Conservation (phyloP, 352 stramenopile species). For the Pythium volutum region DNA sequence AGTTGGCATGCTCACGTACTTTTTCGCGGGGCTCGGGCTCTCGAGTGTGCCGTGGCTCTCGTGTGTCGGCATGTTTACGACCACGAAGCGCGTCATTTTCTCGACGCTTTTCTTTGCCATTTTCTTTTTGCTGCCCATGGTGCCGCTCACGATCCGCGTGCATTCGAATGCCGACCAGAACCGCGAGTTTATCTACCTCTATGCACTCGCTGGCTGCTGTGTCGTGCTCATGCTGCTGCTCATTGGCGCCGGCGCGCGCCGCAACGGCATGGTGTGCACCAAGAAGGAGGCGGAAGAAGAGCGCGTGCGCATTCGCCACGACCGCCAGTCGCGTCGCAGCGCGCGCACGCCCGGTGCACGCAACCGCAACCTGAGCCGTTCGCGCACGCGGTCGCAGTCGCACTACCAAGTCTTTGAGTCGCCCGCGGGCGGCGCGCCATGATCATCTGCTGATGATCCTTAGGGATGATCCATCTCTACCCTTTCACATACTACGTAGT, state of each 20-base stretch:
- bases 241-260: conserved; percentile 21
- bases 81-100: conserved; percentile 53
- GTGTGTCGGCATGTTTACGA: conserved; percentile 68
- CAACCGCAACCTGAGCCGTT: conserved; percentile 29
- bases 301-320: conserved; percentile 20
- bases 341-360: conserved; percentile 31
- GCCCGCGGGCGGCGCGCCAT: conserved; percentile 16
- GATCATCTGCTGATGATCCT: not conserved
- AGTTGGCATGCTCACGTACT: conserved; percentile 65
- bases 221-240: conserved; percentile 27
- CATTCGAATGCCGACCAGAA: conserved; percentile 11
- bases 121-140: conserved; percentile 67
- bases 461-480: no score
- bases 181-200: conserved; percentile 32
- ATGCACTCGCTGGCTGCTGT: conserved; percentile 24
- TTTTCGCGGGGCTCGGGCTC: conserved; percentile 71
- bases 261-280: conserved; percentile 33
- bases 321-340: conserved; percentile 30
- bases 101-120: conserved; percentile 68
- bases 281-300: conserved; percentile 28
- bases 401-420: conserved; percentile 28
- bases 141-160: conserved; percentile 25
- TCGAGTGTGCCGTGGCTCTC: conserved; percentile 77
- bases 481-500: not conserved
- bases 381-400: conserved; percentile 24